These are phyloP conservation scores for Herpetomonas samuelpessoai DNA, from an alignment of 208 protist species.

Conservation along the genomic window DNA sequence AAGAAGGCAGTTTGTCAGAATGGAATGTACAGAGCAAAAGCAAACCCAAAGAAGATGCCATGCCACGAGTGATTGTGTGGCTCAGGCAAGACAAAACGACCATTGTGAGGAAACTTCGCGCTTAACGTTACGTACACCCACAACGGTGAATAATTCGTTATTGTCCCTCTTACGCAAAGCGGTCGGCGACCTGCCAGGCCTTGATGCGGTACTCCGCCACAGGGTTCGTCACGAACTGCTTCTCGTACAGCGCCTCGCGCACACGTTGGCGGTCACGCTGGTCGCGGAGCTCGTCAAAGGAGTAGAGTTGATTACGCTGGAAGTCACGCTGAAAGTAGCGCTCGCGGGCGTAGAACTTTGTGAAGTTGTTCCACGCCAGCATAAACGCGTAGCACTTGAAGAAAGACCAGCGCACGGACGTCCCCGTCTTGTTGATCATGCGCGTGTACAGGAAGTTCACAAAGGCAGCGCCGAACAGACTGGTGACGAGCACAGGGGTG, in stretches of 20 bases:
- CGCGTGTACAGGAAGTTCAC: conserved; percentile 79
- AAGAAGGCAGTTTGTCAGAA: too few relatives aligned
- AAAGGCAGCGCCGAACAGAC: conserved; percentile 67
- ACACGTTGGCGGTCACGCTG: conserved; percentile 84
- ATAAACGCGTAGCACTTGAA: conserved; percentile 66
- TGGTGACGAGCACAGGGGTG: conserved; percentile 73
- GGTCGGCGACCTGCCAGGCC: conserved; percentile 85
- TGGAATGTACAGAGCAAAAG: too few relatives aligned
- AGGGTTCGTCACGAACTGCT: conserved; percentile 84
- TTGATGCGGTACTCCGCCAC: conserved; percentile 86
- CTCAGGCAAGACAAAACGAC: too few relatives aligned
- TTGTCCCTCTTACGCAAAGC: conserved; percentile 59
- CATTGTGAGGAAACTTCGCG: too few relatives aligned
- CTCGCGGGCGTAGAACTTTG: conserved; percentile 80
- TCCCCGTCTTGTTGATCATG: conserved; percentile 58
- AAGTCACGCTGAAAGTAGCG: conserved; percentile 87
- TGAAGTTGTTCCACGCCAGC: conserved; percentile 81
- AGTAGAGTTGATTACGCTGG: conserved; percentile 85
- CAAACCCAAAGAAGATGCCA: too few relatives aligned
- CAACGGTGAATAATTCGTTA: too few relatives aligned
- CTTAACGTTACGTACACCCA: too few relatives aligned
- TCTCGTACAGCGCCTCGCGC: conserved; percentile 82
- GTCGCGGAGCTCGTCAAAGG: conserved; percentile 75
- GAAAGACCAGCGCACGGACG: conserved; percentile 82
- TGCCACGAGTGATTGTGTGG: too few relatives aligned